A percentile compares a stretch with the other conserved stretches of the same genome.
These are phyloP conservation scores for Phytophthora parvispora DNA, from an alignment of 352 stramenopile species.

Conservation along the genomic window DNA sequence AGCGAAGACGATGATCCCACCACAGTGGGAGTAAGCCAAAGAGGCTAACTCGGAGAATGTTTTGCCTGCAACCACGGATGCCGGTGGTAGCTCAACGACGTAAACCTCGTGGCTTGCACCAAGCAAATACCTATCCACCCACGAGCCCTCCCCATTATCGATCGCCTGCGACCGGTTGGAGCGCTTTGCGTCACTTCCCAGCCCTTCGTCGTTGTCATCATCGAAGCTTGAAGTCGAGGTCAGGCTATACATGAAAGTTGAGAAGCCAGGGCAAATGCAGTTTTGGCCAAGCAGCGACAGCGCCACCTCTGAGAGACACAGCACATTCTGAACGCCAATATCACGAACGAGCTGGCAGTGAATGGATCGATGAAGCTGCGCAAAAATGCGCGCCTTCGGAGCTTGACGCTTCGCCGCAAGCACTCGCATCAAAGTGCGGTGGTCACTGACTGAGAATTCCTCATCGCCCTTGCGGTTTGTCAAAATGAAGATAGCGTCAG, in stretches of 20 bases:
- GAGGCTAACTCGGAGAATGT: conserved; percentile 86
- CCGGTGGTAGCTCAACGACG: conserved; percentile 69
- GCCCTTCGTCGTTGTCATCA: conserved; percentile 49
- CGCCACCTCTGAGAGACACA: conserved; percentile 86
- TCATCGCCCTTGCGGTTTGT: conserved; percentile 71
- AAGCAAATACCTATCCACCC: conserved; percentile 80
- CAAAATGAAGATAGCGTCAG: conserved; percentile 86
- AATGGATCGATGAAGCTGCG: conserved; percentile 82
- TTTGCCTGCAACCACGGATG: conserved; percentile 63
- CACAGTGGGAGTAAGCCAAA: conserved; percentile 80
- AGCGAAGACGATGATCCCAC: conserved; percentile 84
- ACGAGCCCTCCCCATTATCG: conserved; percentile 51
- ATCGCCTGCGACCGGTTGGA: conserved; percentile 30
- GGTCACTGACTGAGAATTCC: conserved; percentile 76
- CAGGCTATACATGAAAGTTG: conserved; percentile 90
- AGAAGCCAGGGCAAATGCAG: conserved; percentile 89
- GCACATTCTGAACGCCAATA: conserved; percentile 79
- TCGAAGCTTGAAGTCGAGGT: conserved; percentile 84
- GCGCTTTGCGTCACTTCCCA: conserved; percentile 38
- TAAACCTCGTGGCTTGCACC: conserved; percentile 87
- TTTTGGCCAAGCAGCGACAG: conserved; percentile 87
- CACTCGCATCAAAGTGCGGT: conserved; percentile 85
- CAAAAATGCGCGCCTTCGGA: conserved; percentile 60
- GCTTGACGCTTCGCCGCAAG: conserved; percentile 78
- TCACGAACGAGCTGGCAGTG: conserved; percentile 83